Evolutionary conservation across 2,329 filamentous ascomycete genomes (phyloP).

Genomic region (Purpureocillium takamizusanense): DNA sequence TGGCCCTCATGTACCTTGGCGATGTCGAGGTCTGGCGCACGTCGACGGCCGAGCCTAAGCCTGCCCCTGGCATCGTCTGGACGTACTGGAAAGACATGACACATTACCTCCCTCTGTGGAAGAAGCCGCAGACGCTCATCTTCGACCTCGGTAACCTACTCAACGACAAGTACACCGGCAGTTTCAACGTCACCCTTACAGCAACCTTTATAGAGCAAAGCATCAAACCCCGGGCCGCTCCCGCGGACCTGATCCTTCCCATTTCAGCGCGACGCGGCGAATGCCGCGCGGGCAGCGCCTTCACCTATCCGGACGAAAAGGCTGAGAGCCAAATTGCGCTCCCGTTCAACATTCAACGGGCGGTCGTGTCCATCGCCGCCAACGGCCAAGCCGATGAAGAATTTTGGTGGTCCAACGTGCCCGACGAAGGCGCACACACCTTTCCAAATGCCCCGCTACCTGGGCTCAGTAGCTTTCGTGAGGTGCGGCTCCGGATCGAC

Average conservation of each 20-base stretch:
- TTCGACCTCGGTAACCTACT: conserved; percentile 73
- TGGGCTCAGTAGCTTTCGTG: conserved; percentile 66
- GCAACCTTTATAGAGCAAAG: conserved; percentile 54
- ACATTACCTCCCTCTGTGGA: conserved; percentile 60
- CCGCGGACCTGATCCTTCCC: conserved; percentile 60
- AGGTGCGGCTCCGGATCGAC: conserved; percentile 70
- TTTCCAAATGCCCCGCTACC: conserved; percentile 52
- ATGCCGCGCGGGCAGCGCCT: conserved; percentile 51
- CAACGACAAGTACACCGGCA: conserved; percentile 59
- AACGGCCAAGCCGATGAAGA: conserved; percentile 71
- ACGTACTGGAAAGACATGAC: conserved; percentile 74
- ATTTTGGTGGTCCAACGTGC: conserved; percentile 79
- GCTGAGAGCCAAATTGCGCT: conserved; percentile 52
- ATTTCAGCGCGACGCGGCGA: conserved; percentile 47
- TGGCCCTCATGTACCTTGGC: conserved; percentile 66
- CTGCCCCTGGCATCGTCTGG: conserved; percentile 59
- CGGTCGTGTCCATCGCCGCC: conserved; percentile 67
- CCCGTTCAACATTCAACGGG: conserved; percentile 57
- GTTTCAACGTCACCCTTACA: conserved; percentile 65
- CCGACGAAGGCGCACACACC: conserved; percentile 47
- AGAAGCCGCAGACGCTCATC: conserved; percentile 60
- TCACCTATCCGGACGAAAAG: conserved; percentile 53
- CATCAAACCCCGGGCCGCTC: conserved; percentile 8
- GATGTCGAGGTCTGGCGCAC: conserved; percentile 78
- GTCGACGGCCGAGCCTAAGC: conserved; percentile 70